Percentiles rank a stretch among this genome's conserved stretches.
Conservation (phyloP, 2,329 filamentous ascomycete species). For the Clonostachys rosea region DNA sequence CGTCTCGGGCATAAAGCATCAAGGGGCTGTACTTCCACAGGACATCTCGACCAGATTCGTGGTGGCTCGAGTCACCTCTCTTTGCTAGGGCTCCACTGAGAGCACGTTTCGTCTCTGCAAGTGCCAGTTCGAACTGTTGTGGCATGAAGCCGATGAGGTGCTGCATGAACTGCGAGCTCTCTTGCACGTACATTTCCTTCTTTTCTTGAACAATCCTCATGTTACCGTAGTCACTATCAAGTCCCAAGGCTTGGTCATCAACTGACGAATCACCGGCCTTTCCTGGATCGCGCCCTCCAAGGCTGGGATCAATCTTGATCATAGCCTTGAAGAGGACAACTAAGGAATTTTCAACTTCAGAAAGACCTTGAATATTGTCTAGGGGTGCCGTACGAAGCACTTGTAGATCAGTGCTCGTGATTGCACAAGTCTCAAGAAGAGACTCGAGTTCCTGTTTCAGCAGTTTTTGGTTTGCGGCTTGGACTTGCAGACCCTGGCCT, state of each 20-base stretch:
- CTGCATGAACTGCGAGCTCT: conserved; percentile 72
- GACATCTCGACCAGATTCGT: conserved; percentile 65
- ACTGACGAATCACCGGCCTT: conserved; percentile 44
- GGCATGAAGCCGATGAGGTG: conserved; percentile 80
- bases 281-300: conserved; percentile 48
- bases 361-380: conserved; percentile 64
- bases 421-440: conserved; percentile 86
- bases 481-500: conserved; percentile 92
- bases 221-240: conserved; percentile 73
- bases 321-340: conserved; percentile 87
- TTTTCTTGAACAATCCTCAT: conserved; percentile 96
- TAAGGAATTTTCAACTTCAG: conserved; percentile 72
- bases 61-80: conserved; percentile 67
- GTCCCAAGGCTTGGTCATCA: conserved; percentile 38
- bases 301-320: conserved; percentile 83
- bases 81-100: conserved; percentile 56
- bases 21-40: conserved; percentile 88
- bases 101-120: conserved; percentile 63
- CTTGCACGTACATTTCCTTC: conserved; percentile 79
- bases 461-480: conserved; percentile 94
- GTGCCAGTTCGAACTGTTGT: conserved; percentile 71
- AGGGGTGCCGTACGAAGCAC: conserved; percentile 71
- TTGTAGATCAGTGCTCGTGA: conserved; percentile 69
- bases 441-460: conserved; percentile 85
- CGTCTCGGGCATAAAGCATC: conserved; percentile 82